A percentile compares a stretch with the other conserved stretches of the same genome.
Evolutionary conservation across 2,329 filamentous ascomycete species (phyloP).

Genomic region (Coniochaeta sp.): DNA sequence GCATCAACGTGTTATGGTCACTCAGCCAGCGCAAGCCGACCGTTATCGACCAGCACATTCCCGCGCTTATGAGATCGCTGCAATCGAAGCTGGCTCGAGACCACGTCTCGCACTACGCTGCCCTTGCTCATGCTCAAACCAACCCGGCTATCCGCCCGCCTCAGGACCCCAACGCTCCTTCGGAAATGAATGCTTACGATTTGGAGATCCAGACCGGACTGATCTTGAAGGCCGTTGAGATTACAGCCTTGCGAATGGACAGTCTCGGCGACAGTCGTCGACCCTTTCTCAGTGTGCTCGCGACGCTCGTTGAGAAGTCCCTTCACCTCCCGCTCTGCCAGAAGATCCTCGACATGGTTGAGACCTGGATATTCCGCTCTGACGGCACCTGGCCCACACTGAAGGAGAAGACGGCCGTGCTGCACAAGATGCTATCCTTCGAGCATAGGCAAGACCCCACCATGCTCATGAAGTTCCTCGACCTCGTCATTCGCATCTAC

Average conservation of each 20-base stretch:
- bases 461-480: constrained; percentile 86
- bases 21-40: constrained; percentile 77
- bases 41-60: constrained; percentile 84
- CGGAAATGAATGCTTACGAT: constrained; percentile 66
- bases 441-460: constrained; percentile 77
- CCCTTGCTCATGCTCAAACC: constrained; percentile 42
- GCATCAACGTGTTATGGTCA: constrained; percentile 91
- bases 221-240: constrained; percentile 92
- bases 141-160: constrained; percentile 29
- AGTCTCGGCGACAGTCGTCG: constrained; percentile 83
- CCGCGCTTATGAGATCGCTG: constrained; percentile 84
- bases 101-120: constrained; percentile 71
- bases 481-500: constrained; percentile 95
- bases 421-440: constrained; percentile 99
- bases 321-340: constrained; percentile 79
- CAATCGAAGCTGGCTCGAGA: constrained; percentile 89
- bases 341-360: constrained; percentile 90
- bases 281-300: constrained; percentile 90
- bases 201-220: constrained; percentile 83
- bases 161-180: constrained; percentile 48
- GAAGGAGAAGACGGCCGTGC: constrained; percentile 96
- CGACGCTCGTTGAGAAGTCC: constrained; percentile 92
- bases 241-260: constrained; percentile 88
- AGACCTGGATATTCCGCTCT: constrained; percentile 92
- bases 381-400: constrained; percentile 94